phyloP scores from a whole-genome alignment of 345 rosid species.

The Brassica rapa region DNA sequence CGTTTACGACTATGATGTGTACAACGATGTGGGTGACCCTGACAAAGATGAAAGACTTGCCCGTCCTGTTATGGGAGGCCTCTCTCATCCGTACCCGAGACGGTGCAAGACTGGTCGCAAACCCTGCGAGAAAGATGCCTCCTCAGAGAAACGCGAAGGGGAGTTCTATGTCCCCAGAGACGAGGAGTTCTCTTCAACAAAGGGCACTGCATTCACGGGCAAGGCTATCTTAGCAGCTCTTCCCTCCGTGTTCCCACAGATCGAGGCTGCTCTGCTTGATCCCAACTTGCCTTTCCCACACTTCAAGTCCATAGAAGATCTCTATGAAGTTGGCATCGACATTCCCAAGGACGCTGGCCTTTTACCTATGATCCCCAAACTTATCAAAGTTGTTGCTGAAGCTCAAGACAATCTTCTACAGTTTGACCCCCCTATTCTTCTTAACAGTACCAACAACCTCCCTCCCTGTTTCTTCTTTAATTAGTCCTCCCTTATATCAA shows the following conservation, averaged over 20 bases:
- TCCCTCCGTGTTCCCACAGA: conserved; percentile 57
- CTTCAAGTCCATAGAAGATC: conserved; percentile 62
- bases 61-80: conserved; percentile 41
- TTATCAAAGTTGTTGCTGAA: conserved; percentile 51
- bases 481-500: background rate
- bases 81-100: conserved; percentile 52
- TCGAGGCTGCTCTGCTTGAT: conserved; percentile 50
- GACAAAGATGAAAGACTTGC: conserved; percentile 33
- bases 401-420: conserved; percentile 47
- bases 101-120: conserved; percentile 63
- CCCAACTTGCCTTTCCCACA: conserved; percentile 54
- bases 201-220: conserved; percentile 54
- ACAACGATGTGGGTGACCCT: conserved; percentile 78
- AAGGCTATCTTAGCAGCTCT: conserved; percentile 60
- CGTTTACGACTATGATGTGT: conserved; percentile 76
- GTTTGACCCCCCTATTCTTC: conserved; percentile 57
- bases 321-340: conserved; percentile 65
- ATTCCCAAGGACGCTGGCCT: conserved; percentile 41
- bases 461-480: background rate
- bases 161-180: conserved; percentile 73
- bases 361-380: conserved; percentile 52
- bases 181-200: conserved; percentile 63
- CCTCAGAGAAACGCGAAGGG: conserved; percentile 47
- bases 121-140: conserved; percentile 33
- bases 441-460: conserved; percentile 41